phyloP scores from a whole-genome alignment of 306 rosid species.

The Astragalus glycyphyllos region DNA sequence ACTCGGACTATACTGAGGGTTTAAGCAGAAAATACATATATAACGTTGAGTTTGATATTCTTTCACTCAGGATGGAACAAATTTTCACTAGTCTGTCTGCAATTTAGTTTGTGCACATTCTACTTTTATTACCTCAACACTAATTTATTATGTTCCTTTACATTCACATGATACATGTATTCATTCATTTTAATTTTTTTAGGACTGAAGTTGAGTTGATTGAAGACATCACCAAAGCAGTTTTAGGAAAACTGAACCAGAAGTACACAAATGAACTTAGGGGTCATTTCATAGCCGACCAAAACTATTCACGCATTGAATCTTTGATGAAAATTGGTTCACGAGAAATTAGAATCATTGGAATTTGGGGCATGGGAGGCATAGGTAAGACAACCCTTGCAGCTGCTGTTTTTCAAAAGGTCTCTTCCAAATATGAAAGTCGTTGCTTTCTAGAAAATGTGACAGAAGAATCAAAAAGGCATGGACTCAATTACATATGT shows the following conservation, averaged over 20 bases:
- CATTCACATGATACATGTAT: background rate
- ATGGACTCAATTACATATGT: background rate
- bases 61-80: too few relatives aligned
- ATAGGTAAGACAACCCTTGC: conserved; percentile 45
- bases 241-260: background rate
- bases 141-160: background rate
- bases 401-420: background rate
- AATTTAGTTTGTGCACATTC: too few relatives aligned
- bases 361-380: conserved; percentile 46
- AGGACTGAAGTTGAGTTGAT: conserved; percentile 17
- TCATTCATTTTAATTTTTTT: background rate
- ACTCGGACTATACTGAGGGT: too few relatives aligned
- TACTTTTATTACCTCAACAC: too few relatives aligned
- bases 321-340: background rate
- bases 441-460: conserved; percentile 36
- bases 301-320: background rate
- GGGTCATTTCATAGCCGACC: background rate
- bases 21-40: too few relatives aligned
- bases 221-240: background rate
- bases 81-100: too few relatives aligned
- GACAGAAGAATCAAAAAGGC: background rate
- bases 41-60: too few relatives aligned
- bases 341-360: conserved; percentile 15
- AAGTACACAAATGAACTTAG: background rate
- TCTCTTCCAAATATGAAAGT: conserved; percentile 21